Evolutionary conservation across 2,329 filamentous ascomycete genomes (phyloP).

Genomic region (Paramyrothecium sp.): DNA sequence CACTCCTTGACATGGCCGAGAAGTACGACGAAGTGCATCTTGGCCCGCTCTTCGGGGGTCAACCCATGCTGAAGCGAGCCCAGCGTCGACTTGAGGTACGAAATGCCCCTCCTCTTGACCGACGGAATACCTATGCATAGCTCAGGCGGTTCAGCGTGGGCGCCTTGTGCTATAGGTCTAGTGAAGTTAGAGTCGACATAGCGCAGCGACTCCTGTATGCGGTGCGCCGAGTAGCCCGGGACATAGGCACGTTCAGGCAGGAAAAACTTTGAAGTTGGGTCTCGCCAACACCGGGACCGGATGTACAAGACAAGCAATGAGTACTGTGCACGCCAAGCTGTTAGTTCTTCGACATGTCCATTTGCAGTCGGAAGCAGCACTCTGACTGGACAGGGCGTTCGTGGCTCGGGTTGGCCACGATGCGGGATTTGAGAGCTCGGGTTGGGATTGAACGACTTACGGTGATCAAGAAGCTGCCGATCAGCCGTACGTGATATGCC

Average conservation of each 20-base stretch:
- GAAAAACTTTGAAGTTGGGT: conserved; percentile 10
- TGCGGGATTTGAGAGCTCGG: too few relatives aligned
- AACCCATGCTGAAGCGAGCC: conserved; percentile 9
- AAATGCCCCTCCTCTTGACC: conserved; percentile 4
- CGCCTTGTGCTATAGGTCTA: not conserved
- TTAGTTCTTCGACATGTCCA: too few relatives aligned
- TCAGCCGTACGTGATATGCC: too few relatives aligned
- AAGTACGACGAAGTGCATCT: conserved; percentile 6
- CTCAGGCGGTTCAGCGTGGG: not conserved
- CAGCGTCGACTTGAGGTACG: conserved; percentile 7
- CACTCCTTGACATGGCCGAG: conserved; percentile 7
- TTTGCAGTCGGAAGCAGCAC: too few relatives aligned
- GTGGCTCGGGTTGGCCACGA: too few relatives aligned
- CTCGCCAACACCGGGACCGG: conserved; percentile 5
- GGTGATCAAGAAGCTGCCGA: too few relatives aligned
- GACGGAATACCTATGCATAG: conserved; percentile 9
- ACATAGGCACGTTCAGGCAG: conserved; percentile 1
- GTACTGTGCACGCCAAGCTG: too few relatives aligned
- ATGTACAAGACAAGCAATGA: too few relatives aligned
- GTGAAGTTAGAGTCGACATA: conserved; percentile 1
- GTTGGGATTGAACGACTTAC: too few relatives aligned
- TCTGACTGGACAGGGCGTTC: too few relatives aligned
- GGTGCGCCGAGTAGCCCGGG: conserved; percentile 4
- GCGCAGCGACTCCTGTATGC: conserved; percentile 4
- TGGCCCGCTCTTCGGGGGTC: conserved; percentile 1